Conservation (phyloP, 768 basidiomycete genomes). For the Leucosporidium yakuticum region DNA sequence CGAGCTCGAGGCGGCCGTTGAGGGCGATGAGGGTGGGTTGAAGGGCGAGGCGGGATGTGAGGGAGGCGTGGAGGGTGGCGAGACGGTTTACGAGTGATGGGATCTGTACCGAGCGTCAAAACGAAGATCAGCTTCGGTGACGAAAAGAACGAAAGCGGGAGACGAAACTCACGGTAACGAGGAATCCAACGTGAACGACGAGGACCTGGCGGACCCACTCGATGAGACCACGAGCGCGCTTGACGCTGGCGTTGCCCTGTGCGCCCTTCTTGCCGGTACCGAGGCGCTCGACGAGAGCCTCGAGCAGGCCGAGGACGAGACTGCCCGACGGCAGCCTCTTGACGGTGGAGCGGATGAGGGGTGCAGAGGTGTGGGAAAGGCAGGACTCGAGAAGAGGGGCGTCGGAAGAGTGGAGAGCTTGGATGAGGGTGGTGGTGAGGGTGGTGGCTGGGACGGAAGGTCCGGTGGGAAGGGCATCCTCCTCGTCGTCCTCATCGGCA, state of each 20-base stretch:
- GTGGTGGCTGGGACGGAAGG: slow-evolving; percentile 63
- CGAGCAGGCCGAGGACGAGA: slow-evolving; percentile 75
- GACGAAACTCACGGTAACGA: slow-evolving; percentile 75
- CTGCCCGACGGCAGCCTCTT: slow-evolving; percentile 70
- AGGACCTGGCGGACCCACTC: slow-evolving; percentile 77
- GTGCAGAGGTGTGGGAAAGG: slow-evolving; percentile 70
- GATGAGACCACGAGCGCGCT: slow-evolving; percentile 67
- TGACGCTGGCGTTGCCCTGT: slow-evolving; percentile 54
- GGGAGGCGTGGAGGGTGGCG: slow-evolving; percentile 71
- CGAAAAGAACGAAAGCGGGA: neutral
- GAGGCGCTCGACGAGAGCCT: slow-evolving; percentile 80
- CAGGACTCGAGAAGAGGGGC: slow-evolving; percentile 79
- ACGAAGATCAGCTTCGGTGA: neutral
- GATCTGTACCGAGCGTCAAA: slow-evolving; percentile 53
- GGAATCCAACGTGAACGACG: slow-evolving; percentile 76
- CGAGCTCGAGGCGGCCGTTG: slow-evolving; percentile 85
- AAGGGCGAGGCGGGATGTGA: slow-evolving; percentile 70
- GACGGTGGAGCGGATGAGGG: slow-evolving; percentile 79
- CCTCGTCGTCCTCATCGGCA: slow-evolving; percentile 18
- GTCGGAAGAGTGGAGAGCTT: slow-evolving; percentile 93
- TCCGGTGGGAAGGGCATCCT: slow-evolving; percentile 16
- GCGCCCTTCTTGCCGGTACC: slow-evolving; percentile 58
- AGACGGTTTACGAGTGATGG: slow-evolving; percentile 85
- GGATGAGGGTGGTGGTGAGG: slow-evolving; percentile 85
- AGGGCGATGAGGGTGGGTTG: slow-evolving; percentile 79